These are phyloP conservation scores for Sclerotinia sclerotiorum DNA, from an alignment of 2,329 filamentous ascomycete species.

Conservation along the genomic window DNA sequence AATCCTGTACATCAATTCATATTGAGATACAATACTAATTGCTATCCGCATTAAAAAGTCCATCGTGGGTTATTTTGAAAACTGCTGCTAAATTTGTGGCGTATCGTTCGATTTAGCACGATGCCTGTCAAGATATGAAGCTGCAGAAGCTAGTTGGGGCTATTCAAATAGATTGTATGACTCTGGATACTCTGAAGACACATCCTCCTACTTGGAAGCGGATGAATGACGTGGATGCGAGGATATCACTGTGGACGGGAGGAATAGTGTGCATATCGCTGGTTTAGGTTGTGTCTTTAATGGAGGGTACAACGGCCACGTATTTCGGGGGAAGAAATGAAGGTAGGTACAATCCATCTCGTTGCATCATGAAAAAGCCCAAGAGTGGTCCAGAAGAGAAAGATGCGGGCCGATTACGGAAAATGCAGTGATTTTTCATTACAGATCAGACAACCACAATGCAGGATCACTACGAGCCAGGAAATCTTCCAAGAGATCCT, in stretches of 20 bases:
- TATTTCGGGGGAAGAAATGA: not conserved
- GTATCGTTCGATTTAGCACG: constrained; percentile 12
- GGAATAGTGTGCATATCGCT: not conserved
- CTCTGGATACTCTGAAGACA: not conserved
- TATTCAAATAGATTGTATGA: not conserved
- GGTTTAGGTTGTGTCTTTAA: constrained; percentile 3
- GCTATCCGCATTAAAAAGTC: not conserved
- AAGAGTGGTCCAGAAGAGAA: constrained; percentile 6
- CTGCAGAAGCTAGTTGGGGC: not conserved
- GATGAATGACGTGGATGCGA: not conserved
- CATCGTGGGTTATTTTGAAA: constrained; percentile 8
- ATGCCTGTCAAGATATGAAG: constrained; percentile 4
- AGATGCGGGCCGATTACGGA: constrained; percentile 19
- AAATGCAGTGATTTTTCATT: constrained; percentile 24
- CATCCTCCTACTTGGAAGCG: not conserved
- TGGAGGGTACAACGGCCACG: constrained; percentile 4
- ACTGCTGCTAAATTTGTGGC: not conserved
- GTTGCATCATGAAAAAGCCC: constrained; percentile 25
- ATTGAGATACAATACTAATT: not conserved
- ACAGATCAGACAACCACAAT: constrained; percentile 18
- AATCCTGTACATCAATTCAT: not conserved
- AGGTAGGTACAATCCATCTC: not conserved
- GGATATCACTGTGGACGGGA: not conserved
- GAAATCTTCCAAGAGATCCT: not conserved
- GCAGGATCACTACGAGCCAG: not conserved